phyloP scores from a whole-genome alignment of 2,329 filamentous ascomycete genomes.

The Cyphellophora europaea region DNA sequence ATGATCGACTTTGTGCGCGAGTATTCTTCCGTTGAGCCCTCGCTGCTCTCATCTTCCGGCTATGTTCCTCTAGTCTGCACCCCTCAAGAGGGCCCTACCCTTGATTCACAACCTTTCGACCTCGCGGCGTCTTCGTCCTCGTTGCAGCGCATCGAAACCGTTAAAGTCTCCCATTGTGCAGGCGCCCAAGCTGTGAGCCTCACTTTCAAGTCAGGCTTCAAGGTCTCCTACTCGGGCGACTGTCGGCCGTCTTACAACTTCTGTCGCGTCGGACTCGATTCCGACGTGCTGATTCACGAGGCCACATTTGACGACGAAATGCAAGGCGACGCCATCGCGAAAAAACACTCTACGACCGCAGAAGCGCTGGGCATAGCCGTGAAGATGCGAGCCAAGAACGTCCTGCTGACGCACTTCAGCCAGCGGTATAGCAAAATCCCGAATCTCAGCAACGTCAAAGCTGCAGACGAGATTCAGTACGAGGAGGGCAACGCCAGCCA shows the following conservation, averaged over 20 bases:
- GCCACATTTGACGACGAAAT: slow-evolving; percentile 92
- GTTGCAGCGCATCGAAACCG: slow-evolving; percentile 29
- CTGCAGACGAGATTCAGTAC: slow-evolving; percentile 8
- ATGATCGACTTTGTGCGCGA: slow-evolving; percentile 74
- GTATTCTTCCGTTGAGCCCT: slow-evolving; percentile 68
- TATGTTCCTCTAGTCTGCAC: slow-evolving; percentile 4
- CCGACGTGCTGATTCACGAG: slow-evolving; percentile 86
- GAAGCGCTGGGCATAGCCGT: slow-evolving; percentile 74
- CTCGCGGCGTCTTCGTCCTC: slow-evolving; percentile 1
- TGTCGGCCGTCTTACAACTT: slow-evolving; percentile 71
- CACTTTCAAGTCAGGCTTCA: slow-evolving; percentile 70
- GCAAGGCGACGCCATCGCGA: slow-evolving; percentile 64
- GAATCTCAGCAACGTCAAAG: slow-evolving; percentile 27
- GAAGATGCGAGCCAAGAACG: slow-evolving; percentile 68
- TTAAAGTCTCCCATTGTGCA: slow-evolving; percentile 67
- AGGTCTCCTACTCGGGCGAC: slow-evolving; percentile 88
- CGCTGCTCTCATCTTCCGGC: slow-evolving; percentile 19
- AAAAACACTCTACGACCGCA: slow-evolving; percentile 81
- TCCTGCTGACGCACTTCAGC: slow-evolving; percentile 87
- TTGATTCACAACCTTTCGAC: slow-evolving; percentile 10
- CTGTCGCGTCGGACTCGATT: slow-evolving; percentile 58
- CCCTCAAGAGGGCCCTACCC: slow-evolving; percentile 7
- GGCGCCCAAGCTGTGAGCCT: slow-evolving; percentile 68
- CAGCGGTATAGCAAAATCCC: slow-evolving; percentile 81
- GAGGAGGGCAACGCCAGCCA: slow-evolving; percentile 20